Evolutionary conservation across 2,329 filamentous ascomycete species (phyloP).

Genomic region (Paramyrothecium sp.): DNA sequence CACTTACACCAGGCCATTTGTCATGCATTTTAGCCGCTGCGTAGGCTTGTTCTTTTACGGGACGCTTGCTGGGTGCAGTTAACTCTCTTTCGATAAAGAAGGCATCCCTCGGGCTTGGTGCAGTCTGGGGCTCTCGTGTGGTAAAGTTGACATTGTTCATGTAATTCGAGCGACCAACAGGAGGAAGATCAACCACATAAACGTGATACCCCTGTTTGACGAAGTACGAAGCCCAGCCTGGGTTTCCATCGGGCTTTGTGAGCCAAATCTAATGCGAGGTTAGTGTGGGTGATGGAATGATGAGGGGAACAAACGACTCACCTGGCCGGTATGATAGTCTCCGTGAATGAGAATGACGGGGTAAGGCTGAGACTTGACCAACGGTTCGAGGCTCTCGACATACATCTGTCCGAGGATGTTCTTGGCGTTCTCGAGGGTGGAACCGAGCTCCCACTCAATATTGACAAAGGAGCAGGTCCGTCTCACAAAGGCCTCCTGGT

Average conservation of each 20-base stretch:
- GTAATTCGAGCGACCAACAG: conserved; percentile 33
- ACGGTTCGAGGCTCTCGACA: conserved; percentile 29
- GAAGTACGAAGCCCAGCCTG: conserved; percentile 46
- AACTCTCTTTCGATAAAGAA: conserved; percentile 24
- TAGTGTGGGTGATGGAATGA: background rate
- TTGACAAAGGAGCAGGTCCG: conserved; percentile 23
- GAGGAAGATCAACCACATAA: conserved; percentile 41
- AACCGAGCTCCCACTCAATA: conserved; percentile 15
- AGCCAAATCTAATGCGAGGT: conserved; percentile 31
- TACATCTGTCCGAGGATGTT: conserved; percentile 29
- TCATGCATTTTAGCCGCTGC: conserved; percentile 24
- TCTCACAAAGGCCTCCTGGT: conserved; percentile 11
- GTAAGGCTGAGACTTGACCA: conserved; percentile 7
- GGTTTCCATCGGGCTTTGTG: conserved; percentile 43
- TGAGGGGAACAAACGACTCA: conserved; percentile 6
- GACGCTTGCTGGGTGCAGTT: conserved; percentile 24
- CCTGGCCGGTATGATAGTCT: conserved; percentile 32
- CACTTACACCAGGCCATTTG: conserved; percentile 37
- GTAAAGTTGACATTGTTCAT: conserved; percentile 15
- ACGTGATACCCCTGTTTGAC: conserved; percentile 38
- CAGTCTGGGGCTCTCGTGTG: conserved; percentile 13
- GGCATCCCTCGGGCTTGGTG: conserved; percentile 12
- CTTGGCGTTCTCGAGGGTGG: conserved; percentile 8
- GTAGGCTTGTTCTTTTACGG: conserved; percentile 14
- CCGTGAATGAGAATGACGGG: conserved; percentile 34